Evolutionary conservation across 192 early-diverging fungal species (phyloP).

Genomic region (Podila verticillata): DNA sequence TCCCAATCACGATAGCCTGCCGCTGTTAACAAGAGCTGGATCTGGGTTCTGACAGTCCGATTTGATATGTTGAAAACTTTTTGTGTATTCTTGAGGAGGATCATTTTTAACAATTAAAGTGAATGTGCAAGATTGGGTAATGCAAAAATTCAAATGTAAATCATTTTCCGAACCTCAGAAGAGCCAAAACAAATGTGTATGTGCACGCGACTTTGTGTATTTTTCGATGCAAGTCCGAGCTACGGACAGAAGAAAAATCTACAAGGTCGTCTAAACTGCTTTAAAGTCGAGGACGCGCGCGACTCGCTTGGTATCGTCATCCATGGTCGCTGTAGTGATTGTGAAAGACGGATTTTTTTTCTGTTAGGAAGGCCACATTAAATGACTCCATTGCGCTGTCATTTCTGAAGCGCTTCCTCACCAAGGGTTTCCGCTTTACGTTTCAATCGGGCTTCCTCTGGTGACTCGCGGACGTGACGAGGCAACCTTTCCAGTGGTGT

Average conservation of each 20-base stretch:
- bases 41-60: slow-evolving; percentile 7
- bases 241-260: too few relatives aligned
- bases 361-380: too few relatives aligned
- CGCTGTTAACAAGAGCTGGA: slow-evolving; percentile 57
- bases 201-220: too few relatives aligned
- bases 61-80: slow-evolving; percentile 12
- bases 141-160: background rate
- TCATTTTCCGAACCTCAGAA: background rate
- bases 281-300: slow-evolving; percentile 5
- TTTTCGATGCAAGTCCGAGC: too few relatives aligned
- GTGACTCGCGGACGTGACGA: slow-evolving; percentile 52
- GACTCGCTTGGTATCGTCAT: background rate
- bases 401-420: slow-evolving; percentile 8
- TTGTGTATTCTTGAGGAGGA: slow-evolving; percentile 45
- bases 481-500: slow-evolving; percentile 77
- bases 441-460: slow-evolving; percentile 30
- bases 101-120: slow-evolving; percentile 16
- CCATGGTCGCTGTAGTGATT: background rate
- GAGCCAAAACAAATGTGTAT: background rate
- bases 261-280: background rate
- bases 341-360: background rate
- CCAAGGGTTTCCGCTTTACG: slow-evolving; percentile 40
- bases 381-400: too few relatives aligned
- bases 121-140: too few relatives aligned
- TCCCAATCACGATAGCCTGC: slow-evolving; percentile 68